A percentile compares a stretch with the other conserved stretches of the same genome.
Evolutionary conservation across 1,139 yeast genomes (phyloP).

Genomic region (Scheffersomyces titani): DNA sequence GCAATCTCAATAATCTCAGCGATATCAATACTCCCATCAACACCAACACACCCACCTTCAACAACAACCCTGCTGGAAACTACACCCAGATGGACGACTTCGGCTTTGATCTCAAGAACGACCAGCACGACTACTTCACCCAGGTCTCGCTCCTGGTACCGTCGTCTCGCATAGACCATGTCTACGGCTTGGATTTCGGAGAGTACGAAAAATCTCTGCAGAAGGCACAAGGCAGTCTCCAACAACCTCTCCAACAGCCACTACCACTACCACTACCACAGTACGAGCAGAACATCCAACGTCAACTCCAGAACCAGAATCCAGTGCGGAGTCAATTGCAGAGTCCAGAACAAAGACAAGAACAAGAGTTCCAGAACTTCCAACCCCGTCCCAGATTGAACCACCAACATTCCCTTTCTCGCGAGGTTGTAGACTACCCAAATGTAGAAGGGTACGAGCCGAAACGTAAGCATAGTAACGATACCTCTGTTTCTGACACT

Average conservation of each 20-base stretch:
- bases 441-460: neutral
- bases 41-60: neutral
- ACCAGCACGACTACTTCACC: conserved; percentile 10
- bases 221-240: neutral
- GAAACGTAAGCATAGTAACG: neutral
- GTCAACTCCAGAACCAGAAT: neutral
- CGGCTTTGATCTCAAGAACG: neutral
- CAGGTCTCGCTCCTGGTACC: conserved; percentile 9
- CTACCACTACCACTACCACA: conserved; percentile 2
- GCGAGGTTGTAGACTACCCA: neutral
- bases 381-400: neutral
- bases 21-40: neutral
- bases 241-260: neutral
- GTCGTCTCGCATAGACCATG: conserved; percentile 10
- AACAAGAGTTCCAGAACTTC: neutral
- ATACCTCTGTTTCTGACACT: neutral
- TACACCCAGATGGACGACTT: neutral
- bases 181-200: conserved; percentile 1
- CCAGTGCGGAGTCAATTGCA: neutral
- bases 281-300: neutral
- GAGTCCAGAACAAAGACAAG: neutral
- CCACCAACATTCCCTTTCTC: neutral
- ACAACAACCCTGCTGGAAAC: neutral
- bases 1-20: neutral
- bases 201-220: neutral